Percentiles rank a stretch among this genome's conserved stretches.
phyloP scores from a whole-genome alignment of 2,329 filamentous ascomycete genomes.

The Xylaria polymorpha region DNA sequence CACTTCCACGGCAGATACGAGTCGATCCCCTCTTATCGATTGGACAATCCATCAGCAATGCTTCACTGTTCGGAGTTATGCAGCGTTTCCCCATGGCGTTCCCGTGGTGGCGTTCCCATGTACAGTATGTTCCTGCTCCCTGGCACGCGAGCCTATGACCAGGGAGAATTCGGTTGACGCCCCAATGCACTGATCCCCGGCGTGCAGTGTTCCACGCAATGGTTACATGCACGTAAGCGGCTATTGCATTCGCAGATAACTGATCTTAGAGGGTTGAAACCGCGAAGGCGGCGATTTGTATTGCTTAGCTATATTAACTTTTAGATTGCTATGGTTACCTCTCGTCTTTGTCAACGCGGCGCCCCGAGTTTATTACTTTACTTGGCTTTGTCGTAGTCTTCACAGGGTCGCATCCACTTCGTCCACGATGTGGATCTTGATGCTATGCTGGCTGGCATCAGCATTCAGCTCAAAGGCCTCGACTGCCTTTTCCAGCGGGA shows the following conservation, averaged over 20 bases:
- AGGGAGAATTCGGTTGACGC: background rate
- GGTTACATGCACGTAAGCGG: constrained; percentile 13
- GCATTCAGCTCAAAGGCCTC: constrained; percentile 67
- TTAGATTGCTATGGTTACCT: constrained; percentile 32
- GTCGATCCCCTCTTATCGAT: constrained; percentile 26
- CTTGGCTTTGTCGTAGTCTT: constrained; percentile 17
- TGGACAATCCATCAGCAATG: constrained; percentile 18
- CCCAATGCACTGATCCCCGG: constrained; percentile 15
- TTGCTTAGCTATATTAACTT: constrained; percentile 23
- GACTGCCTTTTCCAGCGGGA: constrained; percentile 69
- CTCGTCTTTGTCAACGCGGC: background rate
- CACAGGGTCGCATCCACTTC: constrained; percentile 49
- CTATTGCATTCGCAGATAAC: constrained; percentile 14
- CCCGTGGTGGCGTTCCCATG: constrained; percentile 13
- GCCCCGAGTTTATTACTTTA: constrained; percentile 16
- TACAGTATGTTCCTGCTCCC: constrained; percentile 11
- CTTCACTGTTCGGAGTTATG: constrained; percentile 31
- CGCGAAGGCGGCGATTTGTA: background rate
- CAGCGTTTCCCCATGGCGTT: constrained; percentile 28
- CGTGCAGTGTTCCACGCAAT: constrained; percentile 19
- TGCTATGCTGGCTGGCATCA: constrained; percentile 64
- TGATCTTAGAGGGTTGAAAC: background rate
- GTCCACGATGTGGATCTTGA: constrained; percentile 71
- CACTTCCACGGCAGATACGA: constrained; percentile 44
- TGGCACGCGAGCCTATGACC: constrained; percentile 24